Percentiles rank a stretch among this genome's conserved stretches.
Evolutionary conservation across 2,329 filamentous ascomycete species (phyloP).

Genomic region (Colletotrichum cuscutae): DNA sequence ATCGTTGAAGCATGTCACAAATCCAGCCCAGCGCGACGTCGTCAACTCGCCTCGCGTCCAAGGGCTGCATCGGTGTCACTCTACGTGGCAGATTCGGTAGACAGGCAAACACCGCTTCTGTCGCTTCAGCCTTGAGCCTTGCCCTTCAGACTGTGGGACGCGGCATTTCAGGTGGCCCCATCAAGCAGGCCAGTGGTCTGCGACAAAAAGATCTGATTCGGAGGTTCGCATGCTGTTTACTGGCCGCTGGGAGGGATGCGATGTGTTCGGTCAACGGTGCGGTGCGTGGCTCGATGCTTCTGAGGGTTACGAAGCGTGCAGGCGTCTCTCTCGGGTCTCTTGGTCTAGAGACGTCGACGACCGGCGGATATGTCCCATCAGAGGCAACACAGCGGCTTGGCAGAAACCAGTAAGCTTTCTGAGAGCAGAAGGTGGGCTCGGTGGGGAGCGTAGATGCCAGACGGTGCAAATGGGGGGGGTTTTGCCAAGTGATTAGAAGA

Average conservation of each 20-base stretch:
- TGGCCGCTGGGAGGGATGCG: background rate
- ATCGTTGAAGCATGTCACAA: background rate
- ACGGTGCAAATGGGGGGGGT: background rate
- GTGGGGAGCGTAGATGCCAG: background rate
- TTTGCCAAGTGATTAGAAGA: constrained; percentile 30
- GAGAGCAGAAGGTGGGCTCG: constrained; percentile 30
- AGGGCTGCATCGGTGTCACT: constrained; percentile 1
- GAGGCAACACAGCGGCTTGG: constrained; percentile 29
- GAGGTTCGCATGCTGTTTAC: background rate
- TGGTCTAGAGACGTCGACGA: background rate
- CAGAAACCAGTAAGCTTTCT: constrained; percentile 22
- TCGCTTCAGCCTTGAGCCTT: background rate
- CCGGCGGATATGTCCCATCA: constrained; percentile 16
- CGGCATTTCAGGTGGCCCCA: background rate
- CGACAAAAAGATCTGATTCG: background rate
- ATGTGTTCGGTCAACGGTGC: background rate
- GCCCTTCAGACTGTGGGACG: background rate
- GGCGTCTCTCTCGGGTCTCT: background rate
- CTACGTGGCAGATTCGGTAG: background rate
- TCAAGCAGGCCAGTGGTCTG: background rate
- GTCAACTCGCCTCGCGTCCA: background rate
- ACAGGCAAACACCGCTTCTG: background rate
- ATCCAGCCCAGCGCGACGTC: background rate
- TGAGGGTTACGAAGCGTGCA: background rate
- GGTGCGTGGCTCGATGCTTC: background rate